Percentiles rank a stretch among this genome's conserved stretches.
Evolutionary conservation across 768 basidiomycete genomes (phyloP).

Genomic region (Stropharia rugosoannulata): DNA sequence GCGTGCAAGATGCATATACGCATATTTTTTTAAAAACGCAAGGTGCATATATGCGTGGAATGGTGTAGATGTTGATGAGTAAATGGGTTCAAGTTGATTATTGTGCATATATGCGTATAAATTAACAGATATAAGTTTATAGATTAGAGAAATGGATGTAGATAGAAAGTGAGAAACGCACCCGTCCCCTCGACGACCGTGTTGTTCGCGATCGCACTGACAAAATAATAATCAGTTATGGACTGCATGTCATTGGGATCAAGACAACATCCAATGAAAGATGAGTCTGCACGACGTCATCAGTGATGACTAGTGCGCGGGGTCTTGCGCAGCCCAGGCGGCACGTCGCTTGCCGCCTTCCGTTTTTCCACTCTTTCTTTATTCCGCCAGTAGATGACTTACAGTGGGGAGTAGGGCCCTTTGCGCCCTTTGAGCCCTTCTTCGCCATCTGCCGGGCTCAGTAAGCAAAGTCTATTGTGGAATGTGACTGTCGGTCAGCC

Average conservation of each 20-base stretch:
- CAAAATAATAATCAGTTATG: conserved; percentile 1
- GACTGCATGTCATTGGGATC: not conserved
- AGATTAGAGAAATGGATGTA: not conserved
- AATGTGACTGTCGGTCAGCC: not conserved
- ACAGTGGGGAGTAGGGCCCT: conserved; percentile 23
- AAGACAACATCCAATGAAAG: not conserved
- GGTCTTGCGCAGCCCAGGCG: not conserved
- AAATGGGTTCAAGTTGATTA: not conserved
- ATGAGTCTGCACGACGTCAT: not conserved
- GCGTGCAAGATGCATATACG: too few relatives aligned
- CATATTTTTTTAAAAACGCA: conserved; percentile 30
- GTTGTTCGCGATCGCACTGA: conserved; percentile 39
- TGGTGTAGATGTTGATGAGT: conserved; percentile 2
- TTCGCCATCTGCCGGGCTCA: conserved; percentile 3
- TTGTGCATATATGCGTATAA: not conserved
- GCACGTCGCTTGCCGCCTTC: not conserved
- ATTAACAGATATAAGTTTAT: not conserved
- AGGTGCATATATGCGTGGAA: conserved; percentile 10
- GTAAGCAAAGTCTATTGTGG: conserved; percentile 2
- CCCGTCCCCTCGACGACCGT: conserved; percentile 37
- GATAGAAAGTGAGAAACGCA: conserved; percentile 25
- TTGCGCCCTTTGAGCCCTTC: conserved; percentile 19
- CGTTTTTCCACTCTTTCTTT: too few relatives aligned
- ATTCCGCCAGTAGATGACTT: conserved; percentile 1
- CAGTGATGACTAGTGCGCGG: not conserved